Base-by-base conservation (phyloP, 805 yeast genomes). In the Schwanniomyces occidentalis region DNA sequence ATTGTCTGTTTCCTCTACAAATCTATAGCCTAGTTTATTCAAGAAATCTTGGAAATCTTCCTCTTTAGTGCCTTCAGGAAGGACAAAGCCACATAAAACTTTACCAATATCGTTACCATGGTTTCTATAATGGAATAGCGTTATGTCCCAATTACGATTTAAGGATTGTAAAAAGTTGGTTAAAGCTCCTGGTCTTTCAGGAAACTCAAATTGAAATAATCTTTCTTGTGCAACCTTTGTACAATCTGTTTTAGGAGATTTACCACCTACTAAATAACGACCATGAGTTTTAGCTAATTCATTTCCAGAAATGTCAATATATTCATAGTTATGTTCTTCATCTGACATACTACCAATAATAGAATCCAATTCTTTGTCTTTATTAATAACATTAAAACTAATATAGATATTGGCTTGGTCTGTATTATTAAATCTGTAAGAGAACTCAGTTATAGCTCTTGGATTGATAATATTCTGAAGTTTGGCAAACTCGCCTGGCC, bases 211-310 rank as follows among this genome's bases (percentile, higher is more conserved):
- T 31, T 84, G 75, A 48, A 80, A 77, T 22, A 93, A 63, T 49
- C 82, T 80, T 62, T 93, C 99, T 45, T 86, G 73, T 18, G 77
- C 72, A 13, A 85, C 78, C 37, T 61, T 56, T 25, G 35, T 38
- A 21, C 44, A 32, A 15, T 71, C 62, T n/a, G 34, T 42, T 2
- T 24, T 30, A 16, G 60, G 59, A 0, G 90, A 78, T 41, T 84
- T 80, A 39, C 99, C 99, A 39, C 99, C 99, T 16, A 93, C 95
- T 45, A 93, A 70, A 58, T 93, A 95, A 58, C 99, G 77, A 24
- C 97, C 97, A 55, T 93, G 99, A 23, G 89, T 77, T 63, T 93
- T 93, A 27, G 99, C 99, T 69, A 93, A 75, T 57, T 90, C 96
- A 56, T 95, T 90, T 40, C 85, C 86, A 12, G 96, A 85, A 38